Percentiles rank a stretch among this genome's conserved stretches.
Conservation (phyloP, 345 rosid genomes). For the Pelargonium nanum region DNA sequence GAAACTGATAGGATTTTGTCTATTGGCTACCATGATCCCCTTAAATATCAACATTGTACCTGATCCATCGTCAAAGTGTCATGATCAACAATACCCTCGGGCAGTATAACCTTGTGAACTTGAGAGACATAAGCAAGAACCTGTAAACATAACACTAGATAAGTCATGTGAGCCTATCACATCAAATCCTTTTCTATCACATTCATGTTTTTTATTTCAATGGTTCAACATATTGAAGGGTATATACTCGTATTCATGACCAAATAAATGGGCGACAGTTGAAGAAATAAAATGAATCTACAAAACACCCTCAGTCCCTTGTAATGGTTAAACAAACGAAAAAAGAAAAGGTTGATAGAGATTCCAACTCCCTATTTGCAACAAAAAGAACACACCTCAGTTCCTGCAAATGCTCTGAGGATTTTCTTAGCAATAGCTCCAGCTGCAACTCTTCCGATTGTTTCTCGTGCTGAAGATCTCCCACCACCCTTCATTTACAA, state of each 20-base stretch:
- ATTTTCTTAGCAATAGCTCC: slow-evolving; percentile 97
- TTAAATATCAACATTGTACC: slow-evolving; percentile 26
- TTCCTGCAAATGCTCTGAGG: slow-evolving; percentile 63
- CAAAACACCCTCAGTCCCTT: background rate
- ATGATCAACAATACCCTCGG: slow-evolving; percentile 59
- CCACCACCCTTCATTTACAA: slow-evolving; percentile 77
- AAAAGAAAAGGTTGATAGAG: background rate
- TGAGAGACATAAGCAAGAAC: slow-evolving; percentile 91
- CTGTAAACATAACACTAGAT: slow-evolving; percentile 26
- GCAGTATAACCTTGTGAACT: slow-evolving; percentile 76
- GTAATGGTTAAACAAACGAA: background rate
- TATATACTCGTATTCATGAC: background rate
- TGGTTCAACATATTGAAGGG: background rate
- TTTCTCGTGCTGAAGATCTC: slow-evolving; percentile 96
- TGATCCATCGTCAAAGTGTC: slow-evolving; percentile 61
- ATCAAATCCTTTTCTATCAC: background rate
- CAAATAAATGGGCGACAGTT: background rate
- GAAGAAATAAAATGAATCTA: background rate
- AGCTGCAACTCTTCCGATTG: slow-evolving; percentile 95
- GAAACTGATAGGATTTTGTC: too few relatives aligned
- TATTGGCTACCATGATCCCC: too few relatives aligned
- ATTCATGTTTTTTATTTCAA: background rate
- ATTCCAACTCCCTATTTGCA: background rate
- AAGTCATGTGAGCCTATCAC: background rate
- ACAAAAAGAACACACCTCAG: slow-evolving; percentile 50